Percentiles rank a stretch among this genome's conserved stretches.
Conservation (phyloP, 75 land plant species). For the Pseudotsuga menziesii region DNA sequence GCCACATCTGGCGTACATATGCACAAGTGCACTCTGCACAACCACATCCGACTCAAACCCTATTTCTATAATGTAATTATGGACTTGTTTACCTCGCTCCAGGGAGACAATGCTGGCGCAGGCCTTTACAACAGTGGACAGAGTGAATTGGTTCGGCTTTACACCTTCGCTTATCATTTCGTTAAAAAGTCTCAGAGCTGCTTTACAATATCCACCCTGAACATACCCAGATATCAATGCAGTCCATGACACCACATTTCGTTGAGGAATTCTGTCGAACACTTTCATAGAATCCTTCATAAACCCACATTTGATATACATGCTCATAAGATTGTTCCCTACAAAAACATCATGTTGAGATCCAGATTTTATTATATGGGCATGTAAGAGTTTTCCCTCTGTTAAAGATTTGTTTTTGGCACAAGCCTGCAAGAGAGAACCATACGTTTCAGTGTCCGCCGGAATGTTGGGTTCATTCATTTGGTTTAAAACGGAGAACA, state of each 20-base stretch:
- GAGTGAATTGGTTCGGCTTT: neutral
- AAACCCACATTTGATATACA: neutral
- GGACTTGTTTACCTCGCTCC: slow-evolving; percentile 14
- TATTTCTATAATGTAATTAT: slow-evolving; percentile 34
- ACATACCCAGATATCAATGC: neutral
- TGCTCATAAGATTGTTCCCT: neutral
- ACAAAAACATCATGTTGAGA: slow-evolving; percentile 19
- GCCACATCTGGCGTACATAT: slow-evolving; percentile 63
- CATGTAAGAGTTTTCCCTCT: neutral
- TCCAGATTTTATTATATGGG: neutral
- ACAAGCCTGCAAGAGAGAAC: slow-evolving; percentile 4
- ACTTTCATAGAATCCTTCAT: neutral
- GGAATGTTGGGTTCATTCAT: neutral
- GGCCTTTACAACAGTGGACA: neutral
- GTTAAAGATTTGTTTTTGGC: neutral
- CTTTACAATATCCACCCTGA: neutral
- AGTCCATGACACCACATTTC: slow-evolving; percentile 1
- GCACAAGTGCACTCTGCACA: slow-evolving; percentile 39
- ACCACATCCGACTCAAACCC: slow-evolving; percentile 18
- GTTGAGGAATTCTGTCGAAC: neutral
- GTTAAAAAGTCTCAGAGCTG: neutral
- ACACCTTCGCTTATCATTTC: neutral
- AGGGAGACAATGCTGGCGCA: neutral
- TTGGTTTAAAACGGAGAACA: neutral
- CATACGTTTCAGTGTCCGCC: neutral